phyloP scores from a whole-genome alignment of 352 stramenopile genomes.

The Thalassiosira mediterranea region DNA sequence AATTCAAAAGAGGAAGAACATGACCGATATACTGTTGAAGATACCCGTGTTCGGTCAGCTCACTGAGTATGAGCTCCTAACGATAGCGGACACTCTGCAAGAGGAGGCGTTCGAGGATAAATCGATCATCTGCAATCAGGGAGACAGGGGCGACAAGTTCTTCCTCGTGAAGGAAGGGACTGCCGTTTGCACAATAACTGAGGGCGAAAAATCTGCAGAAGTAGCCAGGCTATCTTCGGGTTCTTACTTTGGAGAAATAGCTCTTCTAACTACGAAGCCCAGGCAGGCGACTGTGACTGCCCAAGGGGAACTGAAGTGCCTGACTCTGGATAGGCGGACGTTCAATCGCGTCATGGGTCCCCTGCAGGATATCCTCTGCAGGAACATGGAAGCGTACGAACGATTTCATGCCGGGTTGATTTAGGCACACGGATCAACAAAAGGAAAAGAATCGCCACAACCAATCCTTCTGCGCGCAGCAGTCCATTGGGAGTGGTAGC shows the following conservation, averaged over 20 bases:
- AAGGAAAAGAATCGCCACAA: too few species aligned
- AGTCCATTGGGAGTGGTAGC: too few species aligned
- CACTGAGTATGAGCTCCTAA: slow-evolving; percentile 80
- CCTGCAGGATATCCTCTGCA: slow-evolving; percentile 73
- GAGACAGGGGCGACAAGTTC: slow-evolving; percentile 79
- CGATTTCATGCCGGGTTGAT: too few species aligned
- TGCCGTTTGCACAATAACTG: slow-evolving; percentile 68
- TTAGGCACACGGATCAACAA: too few species aligned
- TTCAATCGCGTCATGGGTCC: slow-evolving; percentile 92
- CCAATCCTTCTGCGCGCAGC: too few species aligned
- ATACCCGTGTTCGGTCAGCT: slow-evolving; percentile 73
- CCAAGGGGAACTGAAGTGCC: slow-evolving; percentile 84
- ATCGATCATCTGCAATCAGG: slow-evolving; percentile 73
- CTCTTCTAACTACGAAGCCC: slow-evolving; percentile 88
- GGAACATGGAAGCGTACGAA: slow-evolving; percentile 80
- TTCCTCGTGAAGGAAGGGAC: slow-evolving; percentile 83
- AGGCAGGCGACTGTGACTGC: slow-evolving; percentile 90
- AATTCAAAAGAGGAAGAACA: slow-evolving; percentile 64
- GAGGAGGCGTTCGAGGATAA: slow-evolving; percentile 74
- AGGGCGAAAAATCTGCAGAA: slow-evolving; percentile 53
- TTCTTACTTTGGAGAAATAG: slow-evolving; percentile 79
- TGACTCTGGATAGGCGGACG: slow-evolving; percentile 90
- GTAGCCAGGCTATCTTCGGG: slow-evolving; percentile 49
- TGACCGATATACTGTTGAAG: slow-evolving; percentile 81
- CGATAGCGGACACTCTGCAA: slow-evolving; percentile 77